Percentiles rank a stretch among this genome's conserved stretches.
These are phyloP conservation scores for Solanum pinnatisectum DNA, from an alignment of 257 asterid species.

Conservation along the genomic window DNA sequence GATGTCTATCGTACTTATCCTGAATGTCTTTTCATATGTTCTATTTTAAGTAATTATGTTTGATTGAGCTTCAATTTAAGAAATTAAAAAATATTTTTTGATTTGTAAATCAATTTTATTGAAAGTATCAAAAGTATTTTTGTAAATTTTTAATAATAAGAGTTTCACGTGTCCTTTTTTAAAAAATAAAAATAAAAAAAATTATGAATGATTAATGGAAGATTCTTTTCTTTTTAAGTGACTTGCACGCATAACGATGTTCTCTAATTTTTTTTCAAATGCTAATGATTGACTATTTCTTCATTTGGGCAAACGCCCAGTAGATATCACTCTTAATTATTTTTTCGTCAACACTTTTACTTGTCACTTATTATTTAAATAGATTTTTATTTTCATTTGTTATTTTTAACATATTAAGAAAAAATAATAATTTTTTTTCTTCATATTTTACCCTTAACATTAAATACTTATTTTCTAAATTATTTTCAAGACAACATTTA, in stretches of 20 bases:
- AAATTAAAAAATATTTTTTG: not conserved
- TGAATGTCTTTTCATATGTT: not conserved
- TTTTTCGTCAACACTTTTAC: no score
- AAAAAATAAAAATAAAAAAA: not conserved
- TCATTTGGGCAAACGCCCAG: not conserved
- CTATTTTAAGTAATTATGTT: not conserved
- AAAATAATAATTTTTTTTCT: no score
- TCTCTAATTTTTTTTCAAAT: not conserved
- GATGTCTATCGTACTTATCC: not conserved
- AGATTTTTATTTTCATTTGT: no score
- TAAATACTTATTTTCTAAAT: no score
- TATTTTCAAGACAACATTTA: no score
- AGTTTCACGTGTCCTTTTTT: not conserved
- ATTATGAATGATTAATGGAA: not conserved
- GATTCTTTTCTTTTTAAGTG: not conserved
- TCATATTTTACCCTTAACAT: no score
- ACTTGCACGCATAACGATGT: not conserved
- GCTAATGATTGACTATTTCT: not conserved
- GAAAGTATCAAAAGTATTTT: not conserved
- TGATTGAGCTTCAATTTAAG: not conserved
- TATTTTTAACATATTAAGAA: no score
- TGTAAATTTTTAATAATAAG: not conserved
- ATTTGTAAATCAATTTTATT: not conserved
- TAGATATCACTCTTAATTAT: not conserved
- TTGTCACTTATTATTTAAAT: no score